Base-by-base conservation (phyloP, 495 filamentous ascomycete genomes). In the Neurospora africana region DNA sequence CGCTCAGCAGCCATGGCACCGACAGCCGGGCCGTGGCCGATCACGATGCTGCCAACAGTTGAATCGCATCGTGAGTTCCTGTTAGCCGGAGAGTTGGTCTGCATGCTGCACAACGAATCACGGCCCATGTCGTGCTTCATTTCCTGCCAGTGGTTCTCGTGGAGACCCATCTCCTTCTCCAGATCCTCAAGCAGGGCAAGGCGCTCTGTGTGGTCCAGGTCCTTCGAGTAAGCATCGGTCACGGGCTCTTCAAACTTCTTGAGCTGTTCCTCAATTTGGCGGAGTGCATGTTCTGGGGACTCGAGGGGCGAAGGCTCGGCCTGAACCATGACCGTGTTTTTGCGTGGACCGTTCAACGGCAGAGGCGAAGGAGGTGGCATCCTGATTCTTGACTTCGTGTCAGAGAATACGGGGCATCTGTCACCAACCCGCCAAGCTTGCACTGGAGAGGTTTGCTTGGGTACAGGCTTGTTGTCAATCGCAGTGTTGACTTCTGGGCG, bases 391-490 rank as follows among this genome's bases (percentile, higher is more conserved):
- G 79, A 78, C 74, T 78, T 81, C 70, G 84, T 77, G n/a, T 78
- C 80, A 6, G 86, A 87, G 78, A 88, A 88, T 4, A 83, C 80
- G 19, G 85, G 86, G 47, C 84, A 84, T 15, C 84, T 81, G 27
- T 88, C 86, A 27, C 86, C 86, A 33, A 87, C 76, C 3, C 86
- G 84, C 21, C 79, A 78, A 76, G 53, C 53, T 87, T 86, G 81
- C 84, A 87, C n/a, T 72, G 75, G 69, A 21, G 78, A 72, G n/a
- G 72, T 39, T 39, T 71, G 39, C 69, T 76, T 70, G 74, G 72
- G 72, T 17, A 67, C 65, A 10, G 39, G 37, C 7, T 30, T 65
- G 38, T n/a, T 65, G 5, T 71, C 61, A 0, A 65, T 5, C 8
- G 36, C 19, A 13, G 23, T 15, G 21, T 13, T 23, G 43, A 70